phyloP scores from a whole-genome alignment of 108 stramenopile species.

The Fragilariopsis cylindrus region DNA sequence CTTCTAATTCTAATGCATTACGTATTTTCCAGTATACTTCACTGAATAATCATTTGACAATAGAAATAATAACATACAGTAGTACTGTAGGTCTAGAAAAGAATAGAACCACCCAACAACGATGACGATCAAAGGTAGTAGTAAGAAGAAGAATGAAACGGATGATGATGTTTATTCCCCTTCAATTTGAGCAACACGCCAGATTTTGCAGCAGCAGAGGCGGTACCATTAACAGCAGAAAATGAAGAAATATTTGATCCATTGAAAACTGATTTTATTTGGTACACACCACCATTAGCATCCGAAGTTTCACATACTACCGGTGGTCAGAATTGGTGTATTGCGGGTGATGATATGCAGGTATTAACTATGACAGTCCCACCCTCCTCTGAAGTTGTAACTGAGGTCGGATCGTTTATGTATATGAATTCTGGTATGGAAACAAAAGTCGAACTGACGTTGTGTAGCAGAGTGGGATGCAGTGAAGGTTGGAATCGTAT shows the following conservation, averaged over 20 bases:
- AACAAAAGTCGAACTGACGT: slow-evolving; percentile 43
- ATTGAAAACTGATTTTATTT: slow-evolving; percentile 35
- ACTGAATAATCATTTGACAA: no score
- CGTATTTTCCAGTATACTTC: no score
- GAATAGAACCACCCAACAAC: no score
- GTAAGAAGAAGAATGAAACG: no score
- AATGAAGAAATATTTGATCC: slow-evolving; percentile 31
- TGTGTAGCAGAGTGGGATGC: slow-evolving; percentile 20
- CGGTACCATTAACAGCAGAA: slow-evolving; percentile 29
- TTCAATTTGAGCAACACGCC: no score
- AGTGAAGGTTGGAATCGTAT: slow-evolving; percentile 33
- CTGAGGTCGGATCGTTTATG: slow-evolving; percentile 49
- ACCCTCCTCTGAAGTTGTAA: slow-evolving; percentile 28
- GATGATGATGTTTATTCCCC: no score
- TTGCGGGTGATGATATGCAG: slow-evolving; percentile 53
- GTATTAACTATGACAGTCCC: slow-evolving; percentile 45
- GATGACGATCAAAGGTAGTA: no score
- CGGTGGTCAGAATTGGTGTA: slow-evolving; percentile 44
- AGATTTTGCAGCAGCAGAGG: slow-evolving; percentile 26
- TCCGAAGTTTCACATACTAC: slow-evolving; percentile 25
- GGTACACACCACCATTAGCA: slow-evolving; percentile 46
- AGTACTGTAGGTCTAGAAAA: no score
- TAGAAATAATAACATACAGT: no score
- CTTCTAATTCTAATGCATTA: no score
- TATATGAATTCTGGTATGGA: slow-evolving; percentile 51